A percentile compares a stretch with the other conserved stretches of the same genome.
These are phyloP conservation scores for Naganishia liquefaciens DNA, from an alignment of 1,284 basidiomycete genomes.

Conservation along the genomic window DNA sequence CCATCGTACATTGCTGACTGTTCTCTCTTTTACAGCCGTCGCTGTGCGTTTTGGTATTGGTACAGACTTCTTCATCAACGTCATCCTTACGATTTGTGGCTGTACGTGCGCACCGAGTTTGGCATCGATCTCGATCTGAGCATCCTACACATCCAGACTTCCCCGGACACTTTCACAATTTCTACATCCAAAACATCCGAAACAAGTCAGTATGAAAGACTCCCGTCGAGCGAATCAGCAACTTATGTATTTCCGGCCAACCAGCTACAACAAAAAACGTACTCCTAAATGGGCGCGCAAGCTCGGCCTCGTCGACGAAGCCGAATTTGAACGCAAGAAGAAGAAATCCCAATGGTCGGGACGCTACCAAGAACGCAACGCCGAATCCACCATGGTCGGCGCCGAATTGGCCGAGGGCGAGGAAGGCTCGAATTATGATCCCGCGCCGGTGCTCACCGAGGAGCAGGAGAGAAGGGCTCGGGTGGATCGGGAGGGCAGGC, in stretches of 20 bases:
- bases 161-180: constrained; percentile 66
- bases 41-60: constrained; percentile 93
- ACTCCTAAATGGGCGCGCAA: constrained; percentile 91
- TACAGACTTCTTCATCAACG: constrained; percentile 87
- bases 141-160: constrained; percentile 42
- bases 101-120: constrained; percentile 59
- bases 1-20: background rate
- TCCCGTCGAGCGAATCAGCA: no score
- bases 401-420: constrained; percentile 78
- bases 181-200: constrained; percentile 91
- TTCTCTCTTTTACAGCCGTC: constrained; percentile 66
- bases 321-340: constrained; percentile 71
- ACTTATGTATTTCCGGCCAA: no score
- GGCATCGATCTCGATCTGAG: constrained; percentile 6
- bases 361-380: constrained; percentile 80
- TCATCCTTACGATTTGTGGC: constrained; percentile 83
- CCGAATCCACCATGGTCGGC: constrained; percentile 68
- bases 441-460: constrained; percentile 39
- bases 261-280: constrained; percentile 72
- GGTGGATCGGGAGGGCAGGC: constrained; percentile 40
- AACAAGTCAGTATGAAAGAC: constrained; percentile 78
- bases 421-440: constrained; percentile 51
- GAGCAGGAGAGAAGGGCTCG: constrained; percentile 38
- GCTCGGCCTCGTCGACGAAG: constrained; percentile 79
- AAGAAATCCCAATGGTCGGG: constrained; percentile 81